A percentile compares a stretch with the other conserved stretches of the same genome.
These are phyloP conservation scores for Lepidium didymum DNA, from an alignment of 345 rosid species.

Conservation along the genomic window DNA sequence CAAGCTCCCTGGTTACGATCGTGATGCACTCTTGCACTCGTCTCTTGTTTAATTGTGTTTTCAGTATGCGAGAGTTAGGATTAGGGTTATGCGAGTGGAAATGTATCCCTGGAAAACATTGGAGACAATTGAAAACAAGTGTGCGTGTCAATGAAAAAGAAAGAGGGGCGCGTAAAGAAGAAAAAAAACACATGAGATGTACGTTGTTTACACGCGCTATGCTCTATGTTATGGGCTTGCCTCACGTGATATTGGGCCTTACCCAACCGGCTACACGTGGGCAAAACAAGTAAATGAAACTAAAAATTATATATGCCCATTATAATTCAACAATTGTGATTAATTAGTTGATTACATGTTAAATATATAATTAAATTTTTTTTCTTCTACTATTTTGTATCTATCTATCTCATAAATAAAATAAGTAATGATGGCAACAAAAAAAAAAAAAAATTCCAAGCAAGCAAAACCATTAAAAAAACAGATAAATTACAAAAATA, in stretches of 20 bases:
- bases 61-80: slow-evolving; percentile 22
- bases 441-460: not conserved
- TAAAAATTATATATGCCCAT: no score
- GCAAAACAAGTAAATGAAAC: no score
- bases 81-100: slow-evolving; percentile 30
- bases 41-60: not conserved
- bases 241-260: slow-evolving; percentile 5
- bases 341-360: no score
- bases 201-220: slow-evolving; percentile 1
- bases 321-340: no score
- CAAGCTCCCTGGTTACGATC: slow-evolving; percentile 16
- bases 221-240: slow-evolving; percentile 5
- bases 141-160: slow-evolving; percentile 2
- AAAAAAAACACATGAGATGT: not conserved
- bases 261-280: not conserved
- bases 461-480: slow-evolving; percentile 22
- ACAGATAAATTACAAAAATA: slow-evolving; percentile 23
- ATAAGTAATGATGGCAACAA: not conserved
- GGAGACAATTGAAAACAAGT: not conserved
- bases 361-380: no score
- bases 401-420: no score
- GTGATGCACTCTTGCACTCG: not conserved
- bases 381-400: no score
- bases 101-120: not conserved
- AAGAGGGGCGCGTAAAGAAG: slow-evolving; percentile 14